These are phyloP conservation scores for Hyphopichia homilentoma DNA, from an alignment of 805 yeast species.

Conservation along the genomic window DNA sequence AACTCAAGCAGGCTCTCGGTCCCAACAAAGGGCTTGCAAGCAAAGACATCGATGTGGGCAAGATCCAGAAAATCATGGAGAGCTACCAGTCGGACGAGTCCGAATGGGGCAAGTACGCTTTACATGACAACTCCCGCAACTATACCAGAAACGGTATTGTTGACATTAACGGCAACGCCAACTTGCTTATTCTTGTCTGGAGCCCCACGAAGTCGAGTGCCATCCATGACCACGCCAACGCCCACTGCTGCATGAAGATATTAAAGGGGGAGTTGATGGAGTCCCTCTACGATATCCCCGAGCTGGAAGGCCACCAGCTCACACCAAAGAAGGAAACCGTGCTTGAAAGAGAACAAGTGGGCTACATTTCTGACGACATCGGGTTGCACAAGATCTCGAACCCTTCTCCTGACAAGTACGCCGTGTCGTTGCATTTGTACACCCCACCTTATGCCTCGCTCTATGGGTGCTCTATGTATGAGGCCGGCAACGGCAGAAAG, in stretches of 20 bases:
- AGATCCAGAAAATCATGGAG: conserved; percentile 44
- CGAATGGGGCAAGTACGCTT: conserved; percentile 61
- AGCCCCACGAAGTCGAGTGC: conserved; percentile 59
- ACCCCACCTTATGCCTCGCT: conserved; percentile 73
- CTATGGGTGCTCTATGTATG: conserved; percentile 52
- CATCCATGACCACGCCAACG: conserved; percentile 73
- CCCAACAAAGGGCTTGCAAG: conserved; percentile 32
- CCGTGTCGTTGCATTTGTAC: conserved; percentile 67
- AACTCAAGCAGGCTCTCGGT: conserved; percentile 24
- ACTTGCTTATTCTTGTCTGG: conserved; percentile 67
- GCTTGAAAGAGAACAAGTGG: conserved; percentile 43
- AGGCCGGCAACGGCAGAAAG: conserved; percentile 44
- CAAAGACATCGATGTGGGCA: conserved; percentile 50
- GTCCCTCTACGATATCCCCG: conserved; percentile 51
- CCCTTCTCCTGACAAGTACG: conserved; percentile 34
- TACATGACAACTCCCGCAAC: conserved; percentile 44
- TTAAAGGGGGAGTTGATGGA: conserved; percentile 58
- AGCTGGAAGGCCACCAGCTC: conserved; percentile 21
- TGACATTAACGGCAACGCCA: conserved; percentile 68
- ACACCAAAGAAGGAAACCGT: conserved; percentile 22
- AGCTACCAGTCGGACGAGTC: conserved; percentile 42
- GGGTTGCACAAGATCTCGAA: conserved; percentile 67
- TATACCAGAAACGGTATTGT: conserved; percentile 72
- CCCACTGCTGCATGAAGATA: conserved; percentile 73
- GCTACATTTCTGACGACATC: conserved; percentile 61